A percentile compares a stretch with the other conserved stretches of the same genome.
phyloP scores from a whole-genome alignment of 106 monocot species.

The Dioscorea dumetorum region DNA sequence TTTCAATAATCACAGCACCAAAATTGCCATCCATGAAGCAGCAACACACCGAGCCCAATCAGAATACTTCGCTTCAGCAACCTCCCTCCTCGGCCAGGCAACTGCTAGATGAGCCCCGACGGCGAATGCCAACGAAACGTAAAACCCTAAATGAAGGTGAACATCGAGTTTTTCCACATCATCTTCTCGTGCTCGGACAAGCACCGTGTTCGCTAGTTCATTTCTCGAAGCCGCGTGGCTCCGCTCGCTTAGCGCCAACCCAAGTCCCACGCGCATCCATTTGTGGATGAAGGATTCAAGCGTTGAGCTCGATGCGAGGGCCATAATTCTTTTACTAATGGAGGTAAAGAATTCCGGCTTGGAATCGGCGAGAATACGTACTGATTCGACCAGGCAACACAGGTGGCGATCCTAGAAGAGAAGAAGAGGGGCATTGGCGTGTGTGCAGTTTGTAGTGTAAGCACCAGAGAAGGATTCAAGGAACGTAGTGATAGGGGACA shows the following conservation, averaged over 20 bases:
- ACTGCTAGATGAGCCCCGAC: conserved; percentile 41
- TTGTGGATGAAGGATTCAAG: conserved; percentile 12
- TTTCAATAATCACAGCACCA: too few relatives aligned
- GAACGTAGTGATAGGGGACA: conserved; percentile 45
- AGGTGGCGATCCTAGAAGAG: conserved; percentile 81
- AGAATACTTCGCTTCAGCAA: too few relatives aligned
- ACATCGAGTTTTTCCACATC: conserved; percentile 26
- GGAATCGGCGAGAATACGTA: conserved; percentile 27
- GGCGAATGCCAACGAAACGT: conserved; percentile 47
- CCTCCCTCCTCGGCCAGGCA: conserved; percentile 60
- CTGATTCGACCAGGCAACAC: conserved; percentile 43
- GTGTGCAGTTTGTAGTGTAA: conserved; percentile 73
- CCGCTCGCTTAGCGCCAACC: conserved; percentile 20
- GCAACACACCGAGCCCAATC: too few relatives aligned
- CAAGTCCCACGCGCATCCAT: conserved; percentile 37
- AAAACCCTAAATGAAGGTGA: conserved; percentile 59
- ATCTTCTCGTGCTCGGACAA: conserved; percentile 28
- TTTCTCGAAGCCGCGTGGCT: conserved; percentile 1
- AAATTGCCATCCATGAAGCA: too few relatives aligned
- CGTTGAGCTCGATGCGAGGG: not conserved
- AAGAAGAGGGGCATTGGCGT: conserved; percentile 20
- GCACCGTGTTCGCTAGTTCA: conserved; percentile 69
- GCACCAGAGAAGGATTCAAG: conserved; percentile 57
- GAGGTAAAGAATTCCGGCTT: conserved; percentile 12
- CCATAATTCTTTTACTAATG: not conserved